Base-by-base conservation (phyloP, 1,139 yeast genomes). In the Yamadazyma jaroonii region DNA sequence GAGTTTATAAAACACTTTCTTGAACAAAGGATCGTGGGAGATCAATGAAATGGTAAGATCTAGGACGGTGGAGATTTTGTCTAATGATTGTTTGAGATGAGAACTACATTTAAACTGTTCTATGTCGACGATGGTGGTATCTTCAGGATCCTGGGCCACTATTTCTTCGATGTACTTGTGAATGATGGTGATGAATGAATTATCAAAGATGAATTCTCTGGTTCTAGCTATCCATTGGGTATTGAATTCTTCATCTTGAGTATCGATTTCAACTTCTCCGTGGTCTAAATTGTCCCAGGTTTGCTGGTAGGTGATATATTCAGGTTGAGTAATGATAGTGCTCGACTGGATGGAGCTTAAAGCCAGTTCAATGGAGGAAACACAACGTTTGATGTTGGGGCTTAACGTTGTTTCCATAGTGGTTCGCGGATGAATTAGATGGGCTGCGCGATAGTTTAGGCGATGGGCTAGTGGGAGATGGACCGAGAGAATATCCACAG, bases 41-140 rank as follows among this genome's bases (percentile, higher is more conserved):
- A 46, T 43, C 15, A 57, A 36, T 35, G 49, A 42, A 6, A 62
- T 53, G 30, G 52, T 52, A 32, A 50, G 50, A 38, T 64, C 71
- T 11, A 64, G 43, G 4, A 56, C 28, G 6, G 52, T 32, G 13
- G 55, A 42, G 1, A 62, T 36, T 24, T 44, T 44, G 39, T 56
- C 53, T 37, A 48, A 54, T 25, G 48, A 4, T 17, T 4, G 4
- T 17, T 17, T 17, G 20, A 6, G 4, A 6, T 17, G 4, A 17
- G 20, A 4, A 6, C 6, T 6, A 17, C 20, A 17, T 17, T 17
- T 17, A 17, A 17, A 17, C 20, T 4, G 20, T 17, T 6, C 20
- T 17, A 17, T 6, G 6, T 17, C 20, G 6, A 17, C 20, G 6
- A 17, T 4, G 6, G 20, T 17, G 20, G 4, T 6, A 17, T 17